A percentile compares a stretch with the other conserved stretches of the same genome.
These are phyloP conservation scores for Euphorbia tirucalli DNA, from an alignment of 345 rosid genomes.

Conservation along the genomic window DNA sequence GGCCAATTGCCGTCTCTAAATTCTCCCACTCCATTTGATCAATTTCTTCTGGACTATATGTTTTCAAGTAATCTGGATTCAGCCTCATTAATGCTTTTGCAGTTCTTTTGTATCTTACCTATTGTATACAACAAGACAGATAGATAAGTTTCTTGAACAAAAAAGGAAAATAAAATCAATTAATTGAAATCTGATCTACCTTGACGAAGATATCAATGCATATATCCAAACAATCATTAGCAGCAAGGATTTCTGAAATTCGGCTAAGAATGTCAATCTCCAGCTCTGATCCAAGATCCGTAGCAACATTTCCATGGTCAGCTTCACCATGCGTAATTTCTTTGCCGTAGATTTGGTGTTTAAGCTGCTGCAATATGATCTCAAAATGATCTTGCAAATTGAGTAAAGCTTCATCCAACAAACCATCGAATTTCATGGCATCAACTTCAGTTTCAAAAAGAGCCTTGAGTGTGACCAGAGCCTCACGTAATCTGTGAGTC, in stretches of 20 bases:
- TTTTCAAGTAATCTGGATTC: conserved; percentile 50
- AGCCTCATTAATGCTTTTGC: conserved; percentile 61
- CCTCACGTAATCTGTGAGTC: conserved; percentile 48
- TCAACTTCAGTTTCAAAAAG: conserved; percentile 52
- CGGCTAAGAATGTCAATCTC: conserved; percentile 43
- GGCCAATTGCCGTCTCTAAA: conserved; percentile 54
- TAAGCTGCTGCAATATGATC: conserved; percentile 38
- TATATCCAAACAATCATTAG: conserved; percentile 65
- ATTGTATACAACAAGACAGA: conserved; percentile 10
- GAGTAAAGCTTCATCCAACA: conserved; percentile 60
- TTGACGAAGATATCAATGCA: conserved; percentile 60
- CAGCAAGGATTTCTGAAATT: conserved; percentile 46
- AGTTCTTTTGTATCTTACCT: conserved; percentile 61
- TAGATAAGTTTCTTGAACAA: too few relatives aligned
- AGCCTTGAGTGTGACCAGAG: conserved; percentile 51
- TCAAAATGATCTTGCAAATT: conserved; percentile 59
- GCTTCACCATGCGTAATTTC: conserved; percentile 18
- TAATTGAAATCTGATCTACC: conserved; percentile 23
- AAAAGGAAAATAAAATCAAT: not conserved
- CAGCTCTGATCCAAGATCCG: conserved; percentile 46
- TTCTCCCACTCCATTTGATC: conserved; percentile 62
- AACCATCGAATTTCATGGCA: conserved; percentile 63
- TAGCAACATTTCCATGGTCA: conserved; percentile 10
- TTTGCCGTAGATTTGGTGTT: conserved; percentile 42
- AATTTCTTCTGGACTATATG: conserved; percentile 54